Evolutionary conservation across 305 asterid genomes (phyloP), one percentile per base, ranked within the genome.

Genomic region (Striga hermonthica): DNA sequence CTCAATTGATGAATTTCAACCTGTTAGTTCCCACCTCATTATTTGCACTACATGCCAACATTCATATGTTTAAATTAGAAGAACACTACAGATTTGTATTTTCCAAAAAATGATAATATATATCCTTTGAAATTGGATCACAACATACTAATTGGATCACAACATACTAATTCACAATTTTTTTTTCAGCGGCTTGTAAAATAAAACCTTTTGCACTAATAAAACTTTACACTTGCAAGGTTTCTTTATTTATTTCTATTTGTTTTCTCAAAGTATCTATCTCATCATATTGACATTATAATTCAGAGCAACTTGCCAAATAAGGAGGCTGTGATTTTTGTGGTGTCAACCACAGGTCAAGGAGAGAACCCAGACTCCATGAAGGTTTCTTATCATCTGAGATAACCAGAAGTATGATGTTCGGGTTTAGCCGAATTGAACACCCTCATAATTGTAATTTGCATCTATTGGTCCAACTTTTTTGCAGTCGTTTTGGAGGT

Each of bases 261-360:
- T 22, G 31, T 38, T 64, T 36, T 43, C 14, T 47, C 9, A 8
- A 8, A 16, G 22, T 31, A 48, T 14, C 13, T 50, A 60, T 44
- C 40, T 71, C 55, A 12, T 67, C 54, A 39, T 65, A 1, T 16
- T 50, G n/a, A 59, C 66, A 56, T 67, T 39, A 63, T 50, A 35
- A 40, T 65, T 14, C 84, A 92, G 98, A 70, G 74, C 53, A 80
- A 71, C 59, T 82, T 92, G 69, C 81, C 90, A 62, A 67, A 38
- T 39, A 77, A 73, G 72, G 80, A 72, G 62, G 77, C 74, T 2
- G 90, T 90, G 56, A 75, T 90, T 60, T 90, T 90, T 80, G 92
- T 92, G 76, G 98, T 87, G 72, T 86, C 98, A 61, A 92, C 97
- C 68, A 90, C 95, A 9, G 98, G 98, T 36, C 97, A 92, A 82